These are phyloP conservation scores for Raffaelea albimanens DNA, from an alignment of 2,329 filamentous ascomycete genomes.

Conservation along the genomic window DNA sequence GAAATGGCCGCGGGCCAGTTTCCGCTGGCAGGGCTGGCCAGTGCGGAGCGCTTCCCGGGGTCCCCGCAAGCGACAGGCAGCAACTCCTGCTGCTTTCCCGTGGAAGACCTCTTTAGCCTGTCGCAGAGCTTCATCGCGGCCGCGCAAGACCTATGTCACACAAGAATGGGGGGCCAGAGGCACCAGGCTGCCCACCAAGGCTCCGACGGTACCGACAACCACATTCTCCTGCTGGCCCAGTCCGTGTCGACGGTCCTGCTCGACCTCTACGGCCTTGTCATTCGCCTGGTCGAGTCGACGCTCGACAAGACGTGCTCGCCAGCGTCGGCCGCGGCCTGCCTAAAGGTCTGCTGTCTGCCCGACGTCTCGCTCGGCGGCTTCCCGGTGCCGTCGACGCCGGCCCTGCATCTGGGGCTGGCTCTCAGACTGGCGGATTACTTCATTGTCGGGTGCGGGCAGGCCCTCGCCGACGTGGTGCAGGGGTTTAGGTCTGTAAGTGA, in stretches of 20 bases:
- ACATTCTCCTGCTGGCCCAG: slow-evolving; percentile 22
- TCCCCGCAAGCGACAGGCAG: not conserved
- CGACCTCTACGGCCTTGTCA: slow-evolving; percentile 30
- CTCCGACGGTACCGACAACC: too few relatives aligned
- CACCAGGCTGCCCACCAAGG: too few relatives aligned
- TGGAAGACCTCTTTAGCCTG: slow-evolving; percentile 31
- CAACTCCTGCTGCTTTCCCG: slow-evolving; percentile 23
- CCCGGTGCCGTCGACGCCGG: slow-evolving; percentile 27
- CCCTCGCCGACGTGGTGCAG: not conserved
- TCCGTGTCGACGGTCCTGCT: slow-evolving; percentile 29
- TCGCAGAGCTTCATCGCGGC: slow-evolving; percentile 27
- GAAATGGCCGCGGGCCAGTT: too few relatives aligned
- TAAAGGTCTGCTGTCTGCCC: slow-evolving; percentile 29
- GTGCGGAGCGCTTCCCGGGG: too few relatives aligned
- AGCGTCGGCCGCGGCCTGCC: slow-evolving; percentile 10
- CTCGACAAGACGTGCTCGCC: not conserved
- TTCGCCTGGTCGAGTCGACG: slow-evolving; percentile 21
- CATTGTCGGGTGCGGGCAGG: slow-evolving; percentile 19
- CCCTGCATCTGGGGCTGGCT: slow-evolving; percentile 32
- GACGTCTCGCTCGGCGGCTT: slow-evolving; percentile 31
- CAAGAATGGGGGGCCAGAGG: too few relatives aligned
- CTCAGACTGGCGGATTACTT: slow-evolving; percentile 33
- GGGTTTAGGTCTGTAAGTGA: not conserved
- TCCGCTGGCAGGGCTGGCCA: too few relatives aligned
- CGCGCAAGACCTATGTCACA: slow-evolving; percentile 15